Evolutionary conservation across 2,329 filamentous ascomycete species (phyloP).

Genomic region (Aureobasidium sp.): DNA sequence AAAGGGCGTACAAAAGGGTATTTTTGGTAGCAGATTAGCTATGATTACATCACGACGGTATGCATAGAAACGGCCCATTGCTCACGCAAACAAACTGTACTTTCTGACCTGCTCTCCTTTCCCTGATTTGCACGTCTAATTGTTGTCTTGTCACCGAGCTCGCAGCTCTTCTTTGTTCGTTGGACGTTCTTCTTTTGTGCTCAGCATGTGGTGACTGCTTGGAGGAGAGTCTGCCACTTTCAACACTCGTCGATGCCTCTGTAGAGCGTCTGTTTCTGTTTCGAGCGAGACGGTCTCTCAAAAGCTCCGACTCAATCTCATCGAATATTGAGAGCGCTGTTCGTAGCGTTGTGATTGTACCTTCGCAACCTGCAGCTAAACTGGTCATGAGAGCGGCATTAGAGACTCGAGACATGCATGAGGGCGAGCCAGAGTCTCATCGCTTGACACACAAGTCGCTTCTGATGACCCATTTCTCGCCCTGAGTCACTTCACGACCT

Average conservation of each 20-base stretch:
- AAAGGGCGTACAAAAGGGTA: not conserved
- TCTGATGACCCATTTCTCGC: conserved; percentile 86
- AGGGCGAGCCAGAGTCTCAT: conserved; percentile 21
- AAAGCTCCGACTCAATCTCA: too few relatives aligned
- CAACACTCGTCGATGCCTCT: too few relatives aligned
- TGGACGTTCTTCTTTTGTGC: too few relatives aligned
- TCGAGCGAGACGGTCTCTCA: too few relatives aligned
- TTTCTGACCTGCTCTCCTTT: not conserved
- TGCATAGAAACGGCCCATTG: not conserved
- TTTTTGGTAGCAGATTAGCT: not conserved
- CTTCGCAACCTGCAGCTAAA: too few relatives aligned
- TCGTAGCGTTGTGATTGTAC: not conserved
- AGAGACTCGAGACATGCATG: not conserved
- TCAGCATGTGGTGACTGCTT: too few relatives aligned
- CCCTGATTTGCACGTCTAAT: not conserved
- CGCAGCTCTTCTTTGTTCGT: not conserved
- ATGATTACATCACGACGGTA: not conserved
- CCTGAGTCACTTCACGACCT: conserved; percentile 65
- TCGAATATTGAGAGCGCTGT: too few relatives aligned
- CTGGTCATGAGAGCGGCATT: not conserved
- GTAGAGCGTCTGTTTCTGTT: too few relatives aligned
- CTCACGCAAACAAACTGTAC: not conserved
- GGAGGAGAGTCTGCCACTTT: too few relatives aligned
- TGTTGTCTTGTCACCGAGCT: not conserved
- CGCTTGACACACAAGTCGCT: conserved; percentile 67